Evolutionary conservation across 169 alveolate species (phyloP), one percentile per base, ranked within the genome.

Genomic region (Plasmodium inui): DNA sequence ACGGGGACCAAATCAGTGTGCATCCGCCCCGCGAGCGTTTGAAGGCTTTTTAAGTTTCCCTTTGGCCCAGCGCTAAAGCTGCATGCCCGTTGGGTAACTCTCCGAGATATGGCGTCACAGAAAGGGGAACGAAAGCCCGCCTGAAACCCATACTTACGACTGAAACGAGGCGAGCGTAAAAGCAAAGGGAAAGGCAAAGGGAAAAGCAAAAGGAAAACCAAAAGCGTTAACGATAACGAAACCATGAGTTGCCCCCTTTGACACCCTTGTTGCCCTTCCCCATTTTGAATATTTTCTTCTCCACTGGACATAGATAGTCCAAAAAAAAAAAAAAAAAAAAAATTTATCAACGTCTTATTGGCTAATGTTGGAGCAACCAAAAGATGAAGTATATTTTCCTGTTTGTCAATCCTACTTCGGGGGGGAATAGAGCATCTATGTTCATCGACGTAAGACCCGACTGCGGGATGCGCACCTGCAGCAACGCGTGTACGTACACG

Each of bases 331-430:
- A 61, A 82, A 19, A 82, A 67, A 37, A 70, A 28, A 28, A 70
- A 70, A 84, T 3, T 30, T 82, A 32, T 67, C 76, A 26, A 67
- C 30, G 32, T 8, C 73, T 73, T 74, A 5, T 22, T 88, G 71
- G 72, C 83, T 88, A 57, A 76, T 88, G 88, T 72, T 34, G 74
- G 22, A 57, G 67, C 41, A 57, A 34, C 72, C 71, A 50, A 88
- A 88, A 88, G 57, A 88, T 88, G 94, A 88, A 88, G 73, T 41
- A 88, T 26, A 78, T 88, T 76, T 95, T 93, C 84, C 93, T 97
- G 80, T 97, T 96, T 88, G 98, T 96, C 30, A 97, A 97, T 88
- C 98, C 98, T 83, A 95, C 94, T n/a, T 94, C 97, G 72, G 98
- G 98, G 10, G 98, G 98, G 39, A 96, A 96, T 82, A 94, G 92